Evolutionary conservation across 257 asterid genomes (phyloP).

Genomic region (Solanum sitiens): DNA sequence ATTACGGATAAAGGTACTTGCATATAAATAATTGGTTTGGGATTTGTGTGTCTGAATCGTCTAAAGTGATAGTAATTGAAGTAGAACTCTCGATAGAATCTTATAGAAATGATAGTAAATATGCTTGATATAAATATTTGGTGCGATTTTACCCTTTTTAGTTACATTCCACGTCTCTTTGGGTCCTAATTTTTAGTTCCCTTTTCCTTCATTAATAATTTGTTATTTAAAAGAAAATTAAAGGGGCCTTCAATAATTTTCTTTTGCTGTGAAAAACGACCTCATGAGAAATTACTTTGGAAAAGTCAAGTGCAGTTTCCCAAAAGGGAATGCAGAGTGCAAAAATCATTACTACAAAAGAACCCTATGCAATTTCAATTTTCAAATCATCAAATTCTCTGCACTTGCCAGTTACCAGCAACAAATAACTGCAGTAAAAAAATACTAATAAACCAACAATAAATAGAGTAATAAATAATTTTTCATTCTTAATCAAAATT

Average conservation of each 20-base stretch:
- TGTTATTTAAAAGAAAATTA: neutral
- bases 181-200: neutral
- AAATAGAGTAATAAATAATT: neutral
- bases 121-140: accelerated
- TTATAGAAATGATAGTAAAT: no score
- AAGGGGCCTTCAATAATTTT: neutral
- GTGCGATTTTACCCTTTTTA: no score
- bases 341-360: neutral
- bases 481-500: accelerated
- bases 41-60: neutral
- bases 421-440: neutral
- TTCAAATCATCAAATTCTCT: neutral
- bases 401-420: neutral
- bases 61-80: neutral
- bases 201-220: neutral
- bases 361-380: neutral
- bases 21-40: neutral
- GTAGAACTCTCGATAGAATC: neutral
- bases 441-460: no score
- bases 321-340: neutral
- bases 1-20: neutral
- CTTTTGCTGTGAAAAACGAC: neutral
- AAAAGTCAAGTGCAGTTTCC: neutral
- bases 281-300: neutral
- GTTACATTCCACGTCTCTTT: neutral